These are phyloP conservation scores for Nymphaea colorata DNA, from an alignment of 164 flowering plant species.

Conservation along the genomic window DNA sequence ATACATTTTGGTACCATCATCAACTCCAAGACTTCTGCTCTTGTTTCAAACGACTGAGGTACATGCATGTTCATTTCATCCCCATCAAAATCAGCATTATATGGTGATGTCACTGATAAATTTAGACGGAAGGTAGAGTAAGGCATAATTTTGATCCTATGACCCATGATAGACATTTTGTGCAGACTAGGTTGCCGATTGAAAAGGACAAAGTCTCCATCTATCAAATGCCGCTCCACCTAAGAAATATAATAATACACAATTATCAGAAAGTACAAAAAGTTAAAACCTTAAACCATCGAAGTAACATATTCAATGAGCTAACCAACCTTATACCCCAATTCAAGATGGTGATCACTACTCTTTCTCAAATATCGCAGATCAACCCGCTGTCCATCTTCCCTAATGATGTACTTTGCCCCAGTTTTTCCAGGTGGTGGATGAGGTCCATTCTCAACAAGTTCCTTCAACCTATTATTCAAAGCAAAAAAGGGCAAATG, in stretches of 20 bases:
- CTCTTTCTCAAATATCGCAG: conserved; percentile 96
- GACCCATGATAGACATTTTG: conserved; percentile 99
- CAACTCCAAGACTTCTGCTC: conserved; percentile 95
- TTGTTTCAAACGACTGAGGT: conserved; percentile 98
- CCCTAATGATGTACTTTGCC: conserved; percentile 94
- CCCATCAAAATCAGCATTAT: conserved; percentile 99
- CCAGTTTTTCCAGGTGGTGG: conserved; percentile 99
- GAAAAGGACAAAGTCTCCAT: conserved; percentile 95
- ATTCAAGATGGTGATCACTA: conserved; percentile 95
- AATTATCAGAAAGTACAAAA: not conserved
- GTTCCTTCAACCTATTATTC: conserved; percentile 74
- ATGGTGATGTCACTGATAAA: conserved; percentile 94
- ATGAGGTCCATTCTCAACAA: conserved; percentile 99
- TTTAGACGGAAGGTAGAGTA: conserved; percentile 93
- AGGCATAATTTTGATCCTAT: conserved; percentile 97
- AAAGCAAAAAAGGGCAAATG: no score
- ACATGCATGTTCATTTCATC: conserved; percentile 99
- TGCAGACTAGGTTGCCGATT: conserved; percentile 98
- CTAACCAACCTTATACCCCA: conserved; percentile 77
- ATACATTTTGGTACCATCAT: conserved; percentile 99
- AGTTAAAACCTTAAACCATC: not conserved
- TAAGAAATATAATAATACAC: conserved; percentile 13
- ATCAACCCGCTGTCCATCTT: conserved; percentile 98
- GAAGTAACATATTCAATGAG: not conserved
- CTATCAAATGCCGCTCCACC: conserved; percentile 95